Evolutionary conservation across 805 yeast genomes (phyloP), one percentile per base, ranked within the genome.

Genomic region (Kazachstania viticola): DNA sequence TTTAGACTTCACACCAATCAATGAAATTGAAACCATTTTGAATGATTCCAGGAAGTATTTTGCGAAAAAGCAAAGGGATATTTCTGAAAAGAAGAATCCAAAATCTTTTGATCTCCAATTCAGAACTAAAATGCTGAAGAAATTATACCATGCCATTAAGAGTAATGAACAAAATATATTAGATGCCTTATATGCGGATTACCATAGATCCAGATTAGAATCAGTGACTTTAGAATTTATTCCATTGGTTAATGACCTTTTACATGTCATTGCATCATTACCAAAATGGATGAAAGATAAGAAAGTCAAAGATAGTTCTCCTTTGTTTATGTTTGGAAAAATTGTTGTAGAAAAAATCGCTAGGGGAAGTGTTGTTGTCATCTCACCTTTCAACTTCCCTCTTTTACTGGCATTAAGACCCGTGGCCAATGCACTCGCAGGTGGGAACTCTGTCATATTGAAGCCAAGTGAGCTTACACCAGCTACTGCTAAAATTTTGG

Each of bases 401-500:
- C 52, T 80, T 27, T 37, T 69, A 17, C 60, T 88, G 37, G 46
- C 81, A 0, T 37, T 84, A 9, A 62, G 68, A 21, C 84, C 95
- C 0, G 48, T 85, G 16, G 65, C 75, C 24, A 82, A 83, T 14
- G 95, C 95, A 2, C 59, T 88, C 41, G 83, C 94, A 2, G 81
- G 78, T 14, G 96, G 96, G 9, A 85, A 87, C 53, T 64, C 76
- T 12, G 88, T 81, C 17, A 72, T 80, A 14, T 59, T 77, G 44
- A 84, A 84, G 52, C 85, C 82, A 13, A 67, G 79, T 37, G 96
- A 88, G 54, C 50, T 67, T 34, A 71, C 78, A 2, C 88, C 91
- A 0, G 57, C 67, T 40, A 69, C 77, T 29, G 62, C 84, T 3
- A 45, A 49, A 14, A 62, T 68, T n/a, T 48, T 87, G 23, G 64